Evolutionary conservation across 139 green algal genomes (phyloP), one percentile per base, ranked within the genome.

Genomic region (Pycnococcus provasolii): DNA sequence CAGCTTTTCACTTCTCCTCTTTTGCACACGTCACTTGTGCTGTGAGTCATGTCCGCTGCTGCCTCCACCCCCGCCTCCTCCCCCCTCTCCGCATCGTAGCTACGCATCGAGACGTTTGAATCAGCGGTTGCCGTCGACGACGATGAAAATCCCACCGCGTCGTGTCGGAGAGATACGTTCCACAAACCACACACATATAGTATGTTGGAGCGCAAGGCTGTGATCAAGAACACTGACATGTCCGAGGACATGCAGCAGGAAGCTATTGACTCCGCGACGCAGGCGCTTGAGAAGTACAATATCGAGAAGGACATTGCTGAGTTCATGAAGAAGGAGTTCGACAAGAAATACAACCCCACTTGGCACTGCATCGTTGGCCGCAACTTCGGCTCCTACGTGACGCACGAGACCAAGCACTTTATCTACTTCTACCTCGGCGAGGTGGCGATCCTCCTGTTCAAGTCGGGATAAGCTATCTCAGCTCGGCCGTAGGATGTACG

Each of bases 241-340:
- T 81, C 73, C 4, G 91, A 96, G 67, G 91, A 97, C 45, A 92
- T 97, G 87, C 88, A 95, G 81, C 79, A 86, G 51, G 91, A 96
- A 45, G 87, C 91, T 4, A 84, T 96, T 7, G 83, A 94, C 66
- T 91, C 81, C 64, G 87, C 89, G 3, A 88, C 86, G 7, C 74
- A 96, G 85, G 92, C 90, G 0, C 60, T 97, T 45, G 92, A 97
- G 67, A 95, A 94, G 72, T 96, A 86, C 79, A 95, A 90, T 65
- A 86, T 97, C 15, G 93, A 99, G 81, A 97, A 96, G 83, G 93
- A 99, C 76, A 96, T 99, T 62, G 93, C 93, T 13, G 85, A 89
- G 0, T 96, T 87, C 71, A 92, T 99, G 71, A 99, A 99, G 83
- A 97, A 97, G 79, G 91, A 98, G 79, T 99, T 99, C 75, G 93